Evolutionary conservation across 495 filamentous ascomycete species (phyloP).

Genomic region (Ramalina intermedia): DNA sequence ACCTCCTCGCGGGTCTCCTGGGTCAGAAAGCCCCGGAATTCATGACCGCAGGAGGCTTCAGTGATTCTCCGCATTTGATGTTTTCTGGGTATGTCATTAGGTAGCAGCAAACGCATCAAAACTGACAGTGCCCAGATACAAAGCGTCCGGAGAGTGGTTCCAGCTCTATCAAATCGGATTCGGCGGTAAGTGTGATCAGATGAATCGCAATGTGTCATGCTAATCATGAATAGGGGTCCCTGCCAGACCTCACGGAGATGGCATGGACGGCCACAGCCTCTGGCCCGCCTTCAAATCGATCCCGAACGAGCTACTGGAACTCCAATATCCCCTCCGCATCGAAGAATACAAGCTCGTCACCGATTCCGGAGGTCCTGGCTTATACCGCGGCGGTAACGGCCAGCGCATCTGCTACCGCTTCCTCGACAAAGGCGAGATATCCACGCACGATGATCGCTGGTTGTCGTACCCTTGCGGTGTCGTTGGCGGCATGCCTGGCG

Average conservation of each 20-base stretch:
- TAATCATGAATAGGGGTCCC: constrained; percentile 16
- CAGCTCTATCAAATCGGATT: constrained; percentile 39
- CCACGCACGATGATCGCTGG: constrained; percentile 36
- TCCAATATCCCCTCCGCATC: constrained; percentile 34
- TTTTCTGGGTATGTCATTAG: constrained; percentile 19
- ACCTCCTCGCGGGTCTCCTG: constrained; percentile 35
- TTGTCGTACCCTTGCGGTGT: constrained; percentile 38
- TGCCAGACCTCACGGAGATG: constrained; percentile 32
- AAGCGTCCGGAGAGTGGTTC: constrained; percentile 30
- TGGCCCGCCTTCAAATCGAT: constrained; percentile 39
- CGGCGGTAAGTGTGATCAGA: constrained; percentile 19
- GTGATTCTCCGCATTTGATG: constrained; percentile 37
- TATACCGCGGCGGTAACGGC: constrained; percentile 33
- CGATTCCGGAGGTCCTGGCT: constrained; percentile 33
- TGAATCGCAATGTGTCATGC: neutral
- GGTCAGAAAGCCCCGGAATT: constrained; percentile 32
- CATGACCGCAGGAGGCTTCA: constrained; percentile 35
- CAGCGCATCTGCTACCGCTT: constrained; percentile 35
- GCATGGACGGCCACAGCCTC: constrained; percentile 36
- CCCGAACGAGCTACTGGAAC: constrained; percentile 34
- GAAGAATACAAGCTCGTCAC: constrained; percentile 35
- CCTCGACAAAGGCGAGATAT: constrained; percentile 30
- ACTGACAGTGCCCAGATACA: constrained; percentile 20
- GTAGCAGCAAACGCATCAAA: no score
- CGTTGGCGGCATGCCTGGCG: constrained; percentile 30